Percentiles rank a stretch among this genome's conserved stretches.
phyloP scores from a whole-genome alignment of 2,329 filamentous ascomycete species.

The Apiospora malaysiana region DNA sequence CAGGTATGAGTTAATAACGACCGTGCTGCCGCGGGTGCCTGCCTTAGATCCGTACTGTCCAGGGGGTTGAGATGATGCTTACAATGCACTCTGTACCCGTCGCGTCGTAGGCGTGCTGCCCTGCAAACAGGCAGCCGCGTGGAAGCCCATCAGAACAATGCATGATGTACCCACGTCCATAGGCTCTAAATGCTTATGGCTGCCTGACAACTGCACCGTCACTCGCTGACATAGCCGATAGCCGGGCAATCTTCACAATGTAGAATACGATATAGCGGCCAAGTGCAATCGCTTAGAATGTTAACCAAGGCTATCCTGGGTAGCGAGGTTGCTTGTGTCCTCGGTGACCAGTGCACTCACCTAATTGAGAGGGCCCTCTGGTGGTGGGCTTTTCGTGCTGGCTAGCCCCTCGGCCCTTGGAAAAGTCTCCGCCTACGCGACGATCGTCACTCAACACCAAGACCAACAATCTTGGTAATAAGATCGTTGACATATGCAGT shows the following conservation, averaged over 20 bases:
- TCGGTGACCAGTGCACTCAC: background rate
- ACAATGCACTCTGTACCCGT: background rate
- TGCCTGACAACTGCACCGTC: background rate
- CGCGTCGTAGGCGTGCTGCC: background rate
- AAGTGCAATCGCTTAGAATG: background rate
- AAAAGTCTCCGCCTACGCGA: background rate
- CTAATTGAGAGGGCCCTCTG: background rate
- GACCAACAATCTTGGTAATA: conserved; percentile 12
- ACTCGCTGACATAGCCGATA: background rate
- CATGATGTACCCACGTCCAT: background rate
- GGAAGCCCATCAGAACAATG: background rate
- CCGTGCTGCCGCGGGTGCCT: conserved; percentile 2
- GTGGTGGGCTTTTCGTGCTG: background rate
- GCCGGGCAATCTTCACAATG: background rate
- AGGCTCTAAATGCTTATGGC: background rate
- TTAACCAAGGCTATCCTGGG: background rate
- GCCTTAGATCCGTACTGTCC: background rate
- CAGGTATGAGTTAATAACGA: background rate
- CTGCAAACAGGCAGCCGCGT: background rate
- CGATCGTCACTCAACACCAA: background rate
- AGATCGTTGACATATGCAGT: background rate
- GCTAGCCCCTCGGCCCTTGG: background rate
- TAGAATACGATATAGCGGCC: background rate
- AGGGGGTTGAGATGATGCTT: background rate
- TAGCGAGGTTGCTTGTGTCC: background rate